Evolutionary conservation across 2,329 filamentous ascomycete genomes (phyloP).

Genomic region (Sclerotinia glacialis): DNA sequence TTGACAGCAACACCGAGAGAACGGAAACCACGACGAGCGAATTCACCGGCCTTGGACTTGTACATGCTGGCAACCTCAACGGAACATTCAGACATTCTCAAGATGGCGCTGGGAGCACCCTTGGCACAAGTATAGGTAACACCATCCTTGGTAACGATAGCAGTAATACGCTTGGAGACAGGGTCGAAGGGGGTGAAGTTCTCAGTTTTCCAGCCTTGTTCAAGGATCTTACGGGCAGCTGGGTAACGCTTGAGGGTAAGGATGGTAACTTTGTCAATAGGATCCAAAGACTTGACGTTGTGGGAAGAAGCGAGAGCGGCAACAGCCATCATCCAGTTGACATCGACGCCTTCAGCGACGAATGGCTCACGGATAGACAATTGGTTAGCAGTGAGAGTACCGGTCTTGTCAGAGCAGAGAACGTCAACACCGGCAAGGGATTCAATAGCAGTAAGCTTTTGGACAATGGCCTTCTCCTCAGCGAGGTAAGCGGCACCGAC

Average conservation of each 20-base stretch:
- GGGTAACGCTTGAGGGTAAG: slow-evolving; percentile 73
- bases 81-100: slow-evolving; percentile 65
- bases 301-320: slow-evolving; percentile 74
- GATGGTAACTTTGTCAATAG: slow-evolving; percentile 77
- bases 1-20: slow-evolving; percentile 76
- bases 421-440: slow-evolving; percentile 74
- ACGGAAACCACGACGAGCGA: slow-evolving; percentile 76
- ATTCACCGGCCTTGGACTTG: slow-evolving; percentile 70
- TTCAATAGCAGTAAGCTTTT: slow-evolving; percentile 77
- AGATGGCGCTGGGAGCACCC: slow-evolving; percentile 73
- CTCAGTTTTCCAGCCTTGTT: slow-evolving; percentile 71
- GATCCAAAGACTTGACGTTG: slow-evolving; percentile 75
- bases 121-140: slow-evolving; percentile 72
- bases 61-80: slow-evolving; percentile 64
- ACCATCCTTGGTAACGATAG: slow-evolving; percentile 64
- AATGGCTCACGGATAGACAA: slow-evolving; percentile 74
- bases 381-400: slow-evolving; percentile 73
- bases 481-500: slow-evolving; percentile 76
- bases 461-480: slow-evolving; percentile 74
- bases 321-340: slow-evolving; percentile 83
- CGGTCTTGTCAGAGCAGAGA: slow-evolving; percentile 79
- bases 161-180: slow-evolving; percentile 75
- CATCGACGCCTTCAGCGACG: slow-evolving; percentile 71
- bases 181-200: slow-evolving; percentile 78
- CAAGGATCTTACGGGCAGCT: slow-evolving; percentile 72